Conservation (phyloP, 1,284 basidiomycete genomes). For the Irpex sp. region DNA sequence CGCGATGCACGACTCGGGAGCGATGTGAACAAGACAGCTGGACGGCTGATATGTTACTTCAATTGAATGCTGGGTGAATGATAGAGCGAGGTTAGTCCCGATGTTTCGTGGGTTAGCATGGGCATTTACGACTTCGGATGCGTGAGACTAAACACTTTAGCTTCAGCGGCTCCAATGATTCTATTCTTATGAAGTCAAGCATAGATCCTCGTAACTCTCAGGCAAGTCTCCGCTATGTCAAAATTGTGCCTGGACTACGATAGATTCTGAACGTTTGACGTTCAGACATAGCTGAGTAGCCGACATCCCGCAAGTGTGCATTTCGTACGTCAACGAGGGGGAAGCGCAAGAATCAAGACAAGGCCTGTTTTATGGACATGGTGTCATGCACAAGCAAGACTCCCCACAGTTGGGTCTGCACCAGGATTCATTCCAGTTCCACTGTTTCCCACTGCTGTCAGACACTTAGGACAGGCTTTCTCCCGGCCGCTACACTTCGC, state of each 20-base stretch:
- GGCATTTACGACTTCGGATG: background rate
- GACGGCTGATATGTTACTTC: background rate
- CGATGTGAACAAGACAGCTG: background rate
- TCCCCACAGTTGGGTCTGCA: too few relatives aligned
- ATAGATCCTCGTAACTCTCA: too few relatives aligned
- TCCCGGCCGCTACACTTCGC: background rate
- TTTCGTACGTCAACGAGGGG: too few relatives aligned
- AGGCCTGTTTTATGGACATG: background rate
- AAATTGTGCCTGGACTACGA: background rate
- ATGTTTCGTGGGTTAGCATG: background rate
- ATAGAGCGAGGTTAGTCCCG: background rate
- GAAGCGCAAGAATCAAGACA: too few relatives aligned
- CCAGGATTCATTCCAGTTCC: background rate
- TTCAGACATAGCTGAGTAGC: too few relatives aligned
- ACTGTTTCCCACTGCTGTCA: background rate
- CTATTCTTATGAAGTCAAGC: background rate
- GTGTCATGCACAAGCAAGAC: background rate
- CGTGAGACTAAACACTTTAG: background rate
- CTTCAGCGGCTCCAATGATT: background rate
- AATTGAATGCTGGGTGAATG: background rate
- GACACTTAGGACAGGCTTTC: background rate
- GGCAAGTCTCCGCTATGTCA: background rate
- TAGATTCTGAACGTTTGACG: too few relatives aligned
- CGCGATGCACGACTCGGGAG: background rate
- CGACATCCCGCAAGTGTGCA: too few relatives aligned